Base-by-base conservation (phyloP, 441 rosid genomes). In the Gossypium davidsonii region DNA sequence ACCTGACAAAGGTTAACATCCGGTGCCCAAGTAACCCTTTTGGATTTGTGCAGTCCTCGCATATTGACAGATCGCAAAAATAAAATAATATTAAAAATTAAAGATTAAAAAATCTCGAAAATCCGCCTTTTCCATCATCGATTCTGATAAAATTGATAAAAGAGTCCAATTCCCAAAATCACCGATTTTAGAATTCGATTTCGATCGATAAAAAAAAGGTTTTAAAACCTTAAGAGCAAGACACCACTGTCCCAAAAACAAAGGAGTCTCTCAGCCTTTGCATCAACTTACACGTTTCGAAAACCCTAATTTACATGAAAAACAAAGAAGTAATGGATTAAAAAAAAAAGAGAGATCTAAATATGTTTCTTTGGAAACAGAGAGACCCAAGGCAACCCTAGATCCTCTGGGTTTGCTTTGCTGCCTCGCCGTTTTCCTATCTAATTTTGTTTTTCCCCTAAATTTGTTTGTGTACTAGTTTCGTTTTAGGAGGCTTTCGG, bases 1-100 rank as follows among this genome's bases (percentile, higher is more conserved):
- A 95, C 99, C 99, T 92, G 97, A 86, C 94, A 90, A 85, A 92
- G 99, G 74, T 89, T 91, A 82, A 78, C 91, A 90, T 92, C 98
- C 9, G 96, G 77, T 42, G 98, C 95, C 99, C 99, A 92, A 3
- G 91, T 76, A 73, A 94, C 86, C 81, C 93, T 86, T 88, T 90
- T 94, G 74, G 90, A 90, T 91, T 89, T 91, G 83, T 77, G 84
- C 85, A 79, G 78, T 81, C 92, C 87, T 76, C 91, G 81, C 98
- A 94, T 92, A 78, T 79, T 91, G 78, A 84, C 89, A 84, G 76
- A 78, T 77, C 79, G 37, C 42, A 37, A 37, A 37, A 37, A 37
- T 6, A 37, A 37, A 37, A 37, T 1, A 74, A 57, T 26, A 34
- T 62, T 49, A 26, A 51, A 51, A 48, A 17, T 26, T 67, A 3